Evolutionary conservation across 352 stramenopile species (phyloP).

Genomic region (Pythium dissimile): DNA sequence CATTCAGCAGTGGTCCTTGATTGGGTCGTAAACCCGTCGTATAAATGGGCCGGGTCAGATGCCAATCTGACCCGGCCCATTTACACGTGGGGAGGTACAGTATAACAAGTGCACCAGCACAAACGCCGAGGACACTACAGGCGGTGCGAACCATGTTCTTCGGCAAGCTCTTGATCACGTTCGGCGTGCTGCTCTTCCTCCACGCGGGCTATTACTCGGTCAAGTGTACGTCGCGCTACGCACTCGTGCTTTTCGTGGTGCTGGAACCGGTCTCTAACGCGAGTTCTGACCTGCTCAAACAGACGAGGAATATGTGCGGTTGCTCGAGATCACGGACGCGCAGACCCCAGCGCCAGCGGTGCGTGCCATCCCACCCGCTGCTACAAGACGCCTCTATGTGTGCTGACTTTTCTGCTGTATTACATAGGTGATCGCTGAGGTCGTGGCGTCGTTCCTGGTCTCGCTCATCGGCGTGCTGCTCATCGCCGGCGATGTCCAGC

Average conservation of each 20-base stretch:
- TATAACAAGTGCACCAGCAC: too few relatives aligned
- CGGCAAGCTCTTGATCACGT: constrained; percentile 64
- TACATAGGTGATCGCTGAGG: constrained; percentile 61
- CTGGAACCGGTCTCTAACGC: not conserved
- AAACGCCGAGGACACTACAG: not conserved
- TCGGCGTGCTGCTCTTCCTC: constrained; percentile 63
- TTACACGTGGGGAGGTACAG: not conserved
- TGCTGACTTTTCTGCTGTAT: not conserved
- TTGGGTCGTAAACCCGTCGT: too few relatives aligned
- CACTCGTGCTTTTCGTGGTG: not conserved
- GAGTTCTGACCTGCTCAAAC: not conserved
- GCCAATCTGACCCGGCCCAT: not conserved
- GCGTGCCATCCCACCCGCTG: not conserved
- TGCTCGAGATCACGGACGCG: constrained; percentile 68
- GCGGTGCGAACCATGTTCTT: constrained; percentile 27
- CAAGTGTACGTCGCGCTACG: constrained; percentile 45
- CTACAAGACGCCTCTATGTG: not conserved
- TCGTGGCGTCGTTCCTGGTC: constrained; percentile 63
- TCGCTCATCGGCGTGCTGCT: constrained; percentile 66
- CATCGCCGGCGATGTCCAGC: constrained; percentile 62
- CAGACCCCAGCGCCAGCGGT: constrained; percentile 66
- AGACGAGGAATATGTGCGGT: constrained; percentile 77
- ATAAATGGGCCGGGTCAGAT: not conserved
- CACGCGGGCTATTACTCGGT: constrained; percentile 82
- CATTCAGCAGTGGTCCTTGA: too few relatives aligned